phyloP scores from a whole-genome alignment of 2,329 filamentous ascomycete genomes.

The Emericellopsis atlantica region DNA sequence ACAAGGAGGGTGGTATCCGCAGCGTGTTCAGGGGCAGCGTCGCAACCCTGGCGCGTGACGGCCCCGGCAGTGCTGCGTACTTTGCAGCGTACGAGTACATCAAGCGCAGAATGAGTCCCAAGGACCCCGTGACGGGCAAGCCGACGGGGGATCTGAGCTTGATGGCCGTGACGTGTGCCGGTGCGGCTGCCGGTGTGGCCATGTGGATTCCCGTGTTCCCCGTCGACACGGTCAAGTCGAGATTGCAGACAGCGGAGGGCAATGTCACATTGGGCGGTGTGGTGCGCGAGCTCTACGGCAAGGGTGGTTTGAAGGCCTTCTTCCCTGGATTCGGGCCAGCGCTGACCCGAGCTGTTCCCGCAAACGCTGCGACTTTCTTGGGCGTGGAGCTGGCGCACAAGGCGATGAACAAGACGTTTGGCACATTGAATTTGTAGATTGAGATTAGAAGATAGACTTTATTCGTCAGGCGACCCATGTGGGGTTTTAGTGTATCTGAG shows the following conservation, averaged over 20 bases:
- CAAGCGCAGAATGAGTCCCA: constrained; percentile 76
- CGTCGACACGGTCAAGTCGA: constrained; percentile 89
- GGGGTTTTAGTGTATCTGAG: too few relatives aligned
- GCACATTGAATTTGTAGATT: constrained; percentile 7
- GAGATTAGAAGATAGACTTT: background rate
- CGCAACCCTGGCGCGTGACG: constrained; percentile 88
- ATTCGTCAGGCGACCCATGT: background rate
- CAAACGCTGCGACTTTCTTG: constrained; percentile 90
- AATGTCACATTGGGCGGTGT: constrained; percentile 70
- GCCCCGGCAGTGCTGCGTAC: constrained; percentile 86
- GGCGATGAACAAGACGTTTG: constrained; percentile 67
- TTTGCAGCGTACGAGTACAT: constrained; percentile 96
- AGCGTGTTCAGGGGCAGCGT: constrained; percentile 85
- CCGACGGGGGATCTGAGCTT: constrained; percentile 69
- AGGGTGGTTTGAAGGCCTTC: constrained; percentile 79
- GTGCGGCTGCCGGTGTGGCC: constrained; percentile 81
- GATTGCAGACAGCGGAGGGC: constrained; percentile 83
- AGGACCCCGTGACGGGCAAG: constrained; percentile 60
- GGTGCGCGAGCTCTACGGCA: constrained; percentile 69
- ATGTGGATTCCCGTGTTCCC: constrained; percentile 99
- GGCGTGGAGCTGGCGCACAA: constrained; percentile 76
- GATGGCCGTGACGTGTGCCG: constrained; percentile 71
- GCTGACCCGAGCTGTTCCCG: constrained; percentile 82
- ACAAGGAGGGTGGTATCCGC: constrained; percentile 77
- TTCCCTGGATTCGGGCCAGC: constrained; percentile 95